Evolutionary conservation across 495 filamentous ascomycete genomes (phyloP), one percentile per base, ranked within the genome.

Genomic region (Penicillium maclennaniae): DNA sequence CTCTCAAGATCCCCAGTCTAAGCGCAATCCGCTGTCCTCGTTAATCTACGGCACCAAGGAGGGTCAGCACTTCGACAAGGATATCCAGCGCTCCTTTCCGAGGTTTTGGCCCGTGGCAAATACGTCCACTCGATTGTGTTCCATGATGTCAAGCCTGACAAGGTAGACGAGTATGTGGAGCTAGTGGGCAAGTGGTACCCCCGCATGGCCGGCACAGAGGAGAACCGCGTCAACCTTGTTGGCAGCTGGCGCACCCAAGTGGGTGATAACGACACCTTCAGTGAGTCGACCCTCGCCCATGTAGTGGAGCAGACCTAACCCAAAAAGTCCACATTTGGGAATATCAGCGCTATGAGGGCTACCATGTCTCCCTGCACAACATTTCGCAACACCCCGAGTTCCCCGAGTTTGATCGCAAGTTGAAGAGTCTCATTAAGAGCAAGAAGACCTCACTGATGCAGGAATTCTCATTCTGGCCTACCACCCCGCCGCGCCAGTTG

Each of bases 391-490:
- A 93, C 57, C 87, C 89, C 41, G 87, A 90, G 5, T 97, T 87
- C 75, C 73, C 81, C 47, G 84, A 82, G 10, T 97, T 95, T 63
- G 88, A 96, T 69, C 69, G 69, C 42, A 87, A 90, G 67, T 84
- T 97, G 38, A 88, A 90, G 63, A 75, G 71, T 17, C 75, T 96
- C 49, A 91, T 98, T 61, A 85, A 77, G 52, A 79, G 83, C 56
- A 96, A 96, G 72, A 83, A 86, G 58, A 87, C 83, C 10, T 97
- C 93, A 0, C 79, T 98, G 26, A 98, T 98, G 93, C 93, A 98
- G 68, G 93, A 98, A 69, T 98, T 98, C 74, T 95, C 89, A 45
- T 98, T 98, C 82, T 98, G 93, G 93, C 93, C 93, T 0, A 98
- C 93, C 1, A 91, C 90, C 0, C 80, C 93, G 0, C 93, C 93